Evolutionary conservation across 352 stramenopile species (phyloP), one percentile per base, ranked within the genome.

Genomic region (Vaucheria bursata): DNA sequence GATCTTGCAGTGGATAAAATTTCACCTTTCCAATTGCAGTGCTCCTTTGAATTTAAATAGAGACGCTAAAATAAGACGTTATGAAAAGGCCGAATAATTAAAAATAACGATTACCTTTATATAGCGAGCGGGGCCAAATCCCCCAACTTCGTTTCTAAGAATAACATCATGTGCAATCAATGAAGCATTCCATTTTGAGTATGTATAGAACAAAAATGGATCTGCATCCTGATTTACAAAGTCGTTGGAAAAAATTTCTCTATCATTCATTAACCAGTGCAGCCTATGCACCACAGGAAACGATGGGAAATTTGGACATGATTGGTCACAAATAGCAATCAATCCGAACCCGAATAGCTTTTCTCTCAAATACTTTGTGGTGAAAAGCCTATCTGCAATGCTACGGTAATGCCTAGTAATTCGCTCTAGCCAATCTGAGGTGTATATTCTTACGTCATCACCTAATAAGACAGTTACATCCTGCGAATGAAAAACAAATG

Each of bases 221-320:
- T 82, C 77, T 5, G 71, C 77, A 18, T 82, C 71, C 50, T 82
- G 77, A 38, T 82, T 82, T 25, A 82, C 39, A 45, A 82, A 82
- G 18, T 29, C 73, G 12, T 75, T 64, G 4, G 72, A 74, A 31
- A 82, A 79, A 7, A 82, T 79, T 0, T 73, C 68, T 6, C 37
- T 35, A 35, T 71, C 45, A 25, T 59, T 77, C 33, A 80, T 80
- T 32, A 81, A 50, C 1, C 0, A 0, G 29, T 82, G 77, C 0
- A 40, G 67, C 50, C 53, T 29, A 49, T 82, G 72, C 12, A 82
- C 59, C 1, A 80, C 38, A 6, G 77, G 77, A 37, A 82, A 82
- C 12, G 38, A 67, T 36, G 77, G 77, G 35, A 82, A 82, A 8
- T 65, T 45, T 3, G 67, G 50, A 2, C 50, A 81, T 4, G 8